Evolutionary conservation across 768 basidiomycete genomes (phyloP), one percentile per base, ranked within the genome.

Genomic region (Collybiopsis confluens): DNA sequence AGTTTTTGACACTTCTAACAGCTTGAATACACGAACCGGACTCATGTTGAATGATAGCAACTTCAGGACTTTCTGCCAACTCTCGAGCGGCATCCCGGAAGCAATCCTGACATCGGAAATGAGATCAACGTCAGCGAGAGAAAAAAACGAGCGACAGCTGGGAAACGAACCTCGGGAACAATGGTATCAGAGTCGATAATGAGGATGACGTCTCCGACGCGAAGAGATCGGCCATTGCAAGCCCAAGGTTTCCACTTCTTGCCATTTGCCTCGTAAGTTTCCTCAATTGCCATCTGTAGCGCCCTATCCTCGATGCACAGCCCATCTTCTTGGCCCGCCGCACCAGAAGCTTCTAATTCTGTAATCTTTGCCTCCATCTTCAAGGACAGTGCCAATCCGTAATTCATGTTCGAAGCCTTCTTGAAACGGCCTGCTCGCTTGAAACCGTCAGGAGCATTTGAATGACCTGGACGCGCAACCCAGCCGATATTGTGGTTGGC

Each of bases 401-500:
- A 90, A 64, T 92, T 94, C 88, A 94, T 90, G 68, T 94, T 94
- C 2, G 82, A 85, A 1, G 89, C 89, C 68, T 94, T 94, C 76
- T 94, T 92, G 81, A 94, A 94, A 15, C 90, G 81, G 38, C 91
- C 92, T 27, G 88, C 88, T 45, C 91, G 87, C 56, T 86, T 79
- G 73, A 81, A 90, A 1, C 87, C 89, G 63, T 83, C 82, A 16
- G 80, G 69, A 2, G 70, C 66, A 58, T 70, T 70, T 37, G 79
- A 79, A 65, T 92, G 90, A 54, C 77, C 75, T 1, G 91, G 90
- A 40, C 91, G 83, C 23, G 92, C 89, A 56, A 91, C 85, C 81
- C 86, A 93, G 15, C 86, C 90, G 58, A 92, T 88, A 63, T 83
- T 81, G 62, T 88, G 82, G 59, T 86, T 79, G 2, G 80, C 76